phyloP scores from a whole-genome alignment of 768 basidiomycete genomes.

The Dentipellis fragilis region DNA sequence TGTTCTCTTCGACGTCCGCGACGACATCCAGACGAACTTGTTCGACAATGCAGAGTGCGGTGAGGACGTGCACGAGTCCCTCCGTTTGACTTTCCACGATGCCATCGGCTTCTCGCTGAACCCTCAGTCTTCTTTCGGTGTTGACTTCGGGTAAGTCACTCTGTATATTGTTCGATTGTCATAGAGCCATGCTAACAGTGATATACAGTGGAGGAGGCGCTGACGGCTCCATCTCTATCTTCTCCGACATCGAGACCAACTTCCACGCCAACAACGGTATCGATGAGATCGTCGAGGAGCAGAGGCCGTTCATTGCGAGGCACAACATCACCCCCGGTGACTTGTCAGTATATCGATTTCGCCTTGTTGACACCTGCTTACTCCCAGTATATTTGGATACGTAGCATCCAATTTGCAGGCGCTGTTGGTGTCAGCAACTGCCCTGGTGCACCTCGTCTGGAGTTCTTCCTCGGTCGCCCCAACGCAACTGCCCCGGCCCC shows the following conservation, averaged over 20 bases:
- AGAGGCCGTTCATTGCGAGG: conserved; percentile 25
- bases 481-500: conserved; percentile 20
- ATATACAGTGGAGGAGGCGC: conserved; percentile 15
- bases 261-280: conserved; percentile 16
- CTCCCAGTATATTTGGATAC: neutral
- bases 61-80: conserved; percentile 21
- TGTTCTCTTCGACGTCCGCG: conserved; percentile 19
- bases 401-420: conserved; percentile 24
- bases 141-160: neutral
- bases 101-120: conserved; percentile 11
- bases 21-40: conserved; percentile 22
- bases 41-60: conserved; percentile 21
- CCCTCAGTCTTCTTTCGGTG: too few relatives aligned
- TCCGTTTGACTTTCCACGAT: conserved; percentile 21
- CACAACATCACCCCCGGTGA: conserved; percentile 34
- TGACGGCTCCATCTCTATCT: conserved; percentile 17
- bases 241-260: conserved; percentile 5
- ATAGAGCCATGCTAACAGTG: neutral
- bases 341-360: conserved; percentile 25
- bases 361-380: neutral
- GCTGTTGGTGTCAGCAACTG: conserved; percentile 27
- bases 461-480: conserved; percentile 24
- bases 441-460: conserved; percentile 23
- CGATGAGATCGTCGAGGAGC: conserved; percentile 13
- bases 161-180: neutral